phyloP scores from a whole-genome alignment of 2,329 filamentous ascomycete genomes.

The Colletotrichum brevisporum region DNA sequence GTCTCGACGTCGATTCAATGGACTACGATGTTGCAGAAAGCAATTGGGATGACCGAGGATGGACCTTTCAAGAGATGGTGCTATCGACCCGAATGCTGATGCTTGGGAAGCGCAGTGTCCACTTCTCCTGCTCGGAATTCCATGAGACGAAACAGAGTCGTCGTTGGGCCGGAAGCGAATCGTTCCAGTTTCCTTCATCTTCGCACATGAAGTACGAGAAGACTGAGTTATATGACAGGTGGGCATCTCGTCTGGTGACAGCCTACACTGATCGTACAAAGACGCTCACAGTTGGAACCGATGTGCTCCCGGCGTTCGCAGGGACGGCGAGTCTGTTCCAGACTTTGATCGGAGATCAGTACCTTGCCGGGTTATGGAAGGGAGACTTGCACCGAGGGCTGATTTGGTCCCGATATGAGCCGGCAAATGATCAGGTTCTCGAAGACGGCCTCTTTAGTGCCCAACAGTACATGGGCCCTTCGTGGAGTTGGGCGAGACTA shows the following conservation, averaged over 20 bases:
- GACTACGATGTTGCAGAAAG: neutral
- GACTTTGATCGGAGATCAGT: neutral
- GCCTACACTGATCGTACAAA: neutral
- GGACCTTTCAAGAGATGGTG: neutral
- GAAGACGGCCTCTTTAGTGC: neutral
- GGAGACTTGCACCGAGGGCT: neutral
- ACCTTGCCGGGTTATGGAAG: neutral
- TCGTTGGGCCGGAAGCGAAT: conserved; percentile 3
- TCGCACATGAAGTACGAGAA: neutral
- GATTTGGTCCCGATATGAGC: neutral
- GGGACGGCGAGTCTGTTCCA: neutral
- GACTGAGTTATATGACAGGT: conserved; percentile 3
- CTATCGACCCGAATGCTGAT: neutral
- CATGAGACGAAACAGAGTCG: neutral
- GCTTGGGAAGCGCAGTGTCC: neutral
- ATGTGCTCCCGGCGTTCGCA: conserved; percentile 1
- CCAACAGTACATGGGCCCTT: neutral
- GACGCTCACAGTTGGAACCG: neutral
- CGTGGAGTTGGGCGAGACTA: neutral
- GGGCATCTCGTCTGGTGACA: neutral
- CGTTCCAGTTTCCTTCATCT: conserved; percentile 8
- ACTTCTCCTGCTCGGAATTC: neutral
- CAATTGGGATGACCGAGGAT: neutral
- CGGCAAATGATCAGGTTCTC: neutral
- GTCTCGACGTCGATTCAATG: neutral